Evolutionary conservation across 179 eudicot genomes (phyloP), one percentile per base, ranked within the genome.

Genomic region (Spergularia azorica): DNA sequence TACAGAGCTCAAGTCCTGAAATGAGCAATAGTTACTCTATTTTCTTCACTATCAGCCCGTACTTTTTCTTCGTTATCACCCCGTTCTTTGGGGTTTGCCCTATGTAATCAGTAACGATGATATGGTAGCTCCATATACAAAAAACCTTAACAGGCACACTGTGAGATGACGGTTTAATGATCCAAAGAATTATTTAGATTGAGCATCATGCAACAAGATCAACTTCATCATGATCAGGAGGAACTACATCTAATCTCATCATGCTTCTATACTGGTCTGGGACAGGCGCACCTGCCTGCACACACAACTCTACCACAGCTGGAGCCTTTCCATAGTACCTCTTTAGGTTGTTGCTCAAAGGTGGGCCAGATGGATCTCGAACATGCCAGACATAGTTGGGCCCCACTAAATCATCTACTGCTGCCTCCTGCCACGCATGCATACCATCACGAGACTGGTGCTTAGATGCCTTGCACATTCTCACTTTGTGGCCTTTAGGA

Each of bases 361-460:
- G 88, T 26, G 81, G 79, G 57, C 84, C 84, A 32, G 18, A 54
- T 2, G 76, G 76, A 72, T 84, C 88, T 32, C 77, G 78, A 63
- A 86, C 87, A 79, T 89, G 90, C 92, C 92, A 89, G 6, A 89
- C 92, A 56, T 89, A 87, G 77, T 89, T 89, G 41, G 90, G 92
- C 52, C 90, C 90, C 70, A 87, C 87, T 59, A 87, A 73, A 86
- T 87, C 92, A 73, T 87, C 86, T 18, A 84, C 70, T 2, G 84
- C 84, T 18, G 92, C 92, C 76, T 87, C 90, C 79, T 89, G 92
- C 90, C 90, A 89, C 0, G 92, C 89, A n/a, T 89, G 92, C 86
- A 89, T 70, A 57, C 92, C 92, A 43, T 87, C 87, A 64, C 92
- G 88, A 62, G 89, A 84, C 79, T 89, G 92, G 52, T 89, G 92